These are phyloP conservation scores for Fusarium sp. DNA, from an alignment of 2,329 filamentous ascomycete species.

Conservation along the genomic window DNA sequence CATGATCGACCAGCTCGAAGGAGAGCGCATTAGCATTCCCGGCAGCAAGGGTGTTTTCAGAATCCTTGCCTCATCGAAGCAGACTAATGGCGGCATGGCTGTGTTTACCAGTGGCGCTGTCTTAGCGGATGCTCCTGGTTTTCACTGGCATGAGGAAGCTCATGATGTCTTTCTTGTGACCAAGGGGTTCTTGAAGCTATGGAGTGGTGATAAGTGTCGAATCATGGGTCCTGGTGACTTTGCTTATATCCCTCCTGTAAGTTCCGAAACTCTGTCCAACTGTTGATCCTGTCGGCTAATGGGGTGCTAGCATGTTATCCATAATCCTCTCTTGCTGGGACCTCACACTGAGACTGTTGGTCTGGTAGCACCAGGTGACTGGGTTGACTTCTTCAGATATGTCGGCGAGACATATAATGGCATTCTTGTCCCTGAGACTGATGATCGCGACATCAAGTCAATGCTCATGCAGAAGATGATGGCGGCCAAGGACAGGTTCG, in stretches of 20 bases:
- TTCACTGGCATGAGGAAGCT: conserved; percentile 65
- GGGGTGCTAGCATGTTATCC: conserved; percentile 55
- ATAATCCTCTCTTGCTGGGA: conserved; percentile 65
- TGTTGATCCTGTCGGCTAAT: not conserved
- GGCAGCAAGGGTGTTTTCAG: conserved; percentile 62
- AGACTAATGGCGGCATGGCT: conserved; percentile 61
- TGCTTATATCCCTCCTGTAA: conserved; percentile 65
- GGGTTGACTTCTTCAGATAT: conserved; percentile 70
- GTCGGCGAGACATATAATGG: conserved; percentile 63
- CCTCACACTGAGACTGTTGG: conserved; percentile 64
- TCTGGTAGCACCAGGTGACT: conserved; percentile 66
- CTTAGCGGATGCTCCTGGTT: conserved; percentile 58
- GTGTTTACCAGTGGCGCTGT: conserved; percentile 61
- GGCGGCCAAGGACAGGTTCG: conserved; percentile 61
- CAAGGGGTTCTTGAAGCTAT: conserved; percentile 65
- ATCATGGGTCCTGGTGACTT: conserved; percentile 66
- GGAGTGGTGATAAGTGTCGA: conserved; percentile 65
- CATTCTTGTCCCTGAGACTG: conserved; percentile 59
- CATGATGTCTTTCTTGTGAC: conserved; percentile 67
- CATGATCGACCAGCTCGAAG: conserved; percentile 59
- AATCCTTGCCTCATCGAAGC: conserved; percentile 61
- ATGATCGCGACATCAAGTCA: conserved; percentile 61
- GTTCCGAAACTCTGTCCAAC: not conserved
- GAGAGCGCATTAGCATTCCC: conserved; percentile 62
- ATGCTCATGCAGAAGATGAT: conserved; percentile 65